A percentile compares a stretch with the other conserved stretches of the same genome.
Conservation (phyloP, 495 filamentous ascomycete genomes). For the Oleoguttula mirabilis region DNA sequence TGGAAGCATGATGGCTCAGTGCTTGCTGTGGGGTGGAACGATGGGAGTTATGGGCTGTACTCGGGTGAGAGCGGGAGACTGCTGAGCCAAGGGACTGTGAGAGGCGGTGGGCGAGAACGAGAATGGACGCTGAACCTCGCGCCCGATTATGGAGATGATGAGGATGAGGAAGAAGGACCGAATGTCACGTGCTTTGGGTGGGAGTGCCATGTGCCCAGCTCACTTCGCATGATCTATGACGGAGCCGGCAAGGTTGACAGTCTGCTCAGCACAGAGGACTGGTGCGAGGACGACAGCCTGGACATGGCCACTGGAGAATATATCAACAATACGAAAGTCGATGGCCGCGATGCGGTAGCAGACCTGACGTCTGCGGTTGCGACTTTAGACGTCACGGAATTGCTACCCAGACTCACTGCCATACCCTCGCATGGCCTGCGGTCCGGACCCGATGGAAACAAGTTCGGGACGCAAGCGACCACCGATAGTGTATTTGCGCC, state of each 20-base stretch:
- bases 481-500: slow-evolving; percentile 61
- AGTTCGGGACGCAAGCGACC: slow-evolving; percentile 56
- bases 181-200: not conserved
- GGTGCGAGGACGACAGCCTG: too few species aligned
- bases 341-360: too few species aligned
- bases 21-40: slow-evolving; percentile 10
- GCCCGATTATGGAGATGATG: not conserved
- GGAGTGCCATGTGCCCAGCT: not conserved
- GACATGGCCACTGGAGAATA: too few species aligned
- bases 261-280: too few species aligned
- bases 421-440: slow-evolving; percentile 16
- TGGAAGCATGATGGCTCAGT: slow-evolving; percentile 72
- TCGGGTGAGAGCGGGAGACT: slow-evolving; percentile 15
- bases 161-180: not conserved
- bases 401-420: slow-evolving; percentile 52
- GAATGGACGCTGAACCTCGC: slow-evolving; percentile 3
- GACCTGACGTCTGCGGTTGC: slow-evolving; percentile 42
- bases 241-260: too few species aligned
- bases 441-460: slow-evolving; percentile 37
- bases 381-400: slow-evolving; percentile 65
- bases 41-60: slow-evolving; percentile 8
- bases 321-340: too few species aligned
- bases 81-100: not conserved
- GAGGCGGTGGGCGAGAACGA: not conserved
- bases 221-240: too few species aligned